Base-by-base conservation (phyloP, 768 basidiomycete species). In the Termitomyces heimii region DNA sequence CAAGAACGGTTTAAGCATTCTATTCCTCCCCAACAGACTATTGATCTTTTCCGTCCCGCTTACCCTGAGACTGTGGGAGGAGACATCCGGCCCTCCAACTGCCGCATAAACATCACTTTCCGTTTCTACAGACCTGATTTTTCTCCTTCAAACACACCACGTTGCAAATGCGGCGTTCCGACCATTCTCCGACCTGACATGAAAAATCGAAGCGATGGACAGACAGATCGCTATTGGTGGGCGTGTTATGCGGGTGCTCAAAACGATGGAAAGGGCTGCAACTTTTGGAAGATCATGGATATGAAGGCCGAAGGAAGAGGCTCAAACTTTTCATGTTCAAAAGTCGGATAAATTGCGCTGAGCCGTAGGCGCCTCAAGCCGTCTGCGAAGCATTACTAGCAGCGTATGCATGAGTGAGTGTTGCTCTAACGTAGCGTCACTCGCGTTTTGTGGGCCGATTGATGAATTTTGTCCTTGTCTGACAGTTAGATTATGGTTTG, bases 121-220 rank as follows among this genome's bases (percentile, higher is more conserved):
- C 80, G 92, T 16, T 93, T 93, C 66, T 93, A 86, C 62, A 81
- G 92, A 54, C 92, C 92, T 6, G 91, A 93, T 70, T 93, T 88
- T 67, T 74, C 75, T 24, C 81, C 91, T 4, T 65, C 73, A 24
- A 82, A 71, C 39, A 89, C 81, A 1, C 91, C 91, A 1, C 77
- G 76, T 44, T 93, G 92, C 65, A 82, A 84, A 62, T 93, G 91
- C 65, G 82, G 78, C 14, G 73, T 88, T 22, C 88, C 89, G 1
- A 84, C 82, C 10, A 80, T 89, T 42, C 71, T 92, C 50, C 73
- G 89, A 24, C 78, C 90, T 3, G 88, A 92, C 63, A 91, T 92
- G 88, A 92, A 91, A 66, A 84, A 85, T 52, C 72, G 82, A 40
- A 79, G 76, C 35, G 77, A 82, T 62, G 77, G 78, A 26, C 67